Percentiles rank a stretch among this genome's conserved stretches.
phyloP scores from a whole-genome alignment of 139 green algal genomes.

The Nannochloris sp. region DNA sequence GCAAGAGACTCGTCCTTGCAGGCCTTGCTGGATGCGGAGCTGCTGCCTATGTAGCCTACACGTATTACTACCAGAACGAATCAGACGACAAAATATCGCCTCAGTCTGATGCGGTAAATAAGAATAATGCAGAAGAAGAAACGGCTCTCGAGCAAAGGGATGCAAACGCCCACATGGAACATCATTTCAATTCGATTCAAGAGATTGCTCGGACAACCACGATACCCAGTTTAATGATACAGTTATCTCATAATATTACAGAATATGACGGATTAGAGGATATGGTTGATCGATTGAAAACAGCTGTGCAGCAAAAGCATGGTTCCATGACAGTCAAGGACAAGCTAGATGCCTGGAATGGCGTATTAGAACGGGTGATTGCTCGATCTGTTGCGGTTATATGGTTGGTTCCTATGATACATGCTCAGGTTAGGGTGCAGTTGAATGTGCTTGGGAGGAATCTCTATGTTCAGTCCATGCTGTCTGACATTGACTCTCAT shows the following conservation, averaged over 20 bases:
- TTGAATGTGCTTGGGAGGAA: conserved; percentile 68
- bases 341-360: conserved; percentile 50
- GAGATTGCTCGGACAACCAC: conserved; percentile 57
- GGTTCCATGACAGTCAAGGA: conserved; percentile 8
- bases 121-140: background rate
- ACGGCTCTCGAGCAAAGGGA: background rate
- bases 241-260: conserved; percentile 31
- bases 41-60: too few relatives aligned
- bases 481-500: conserved; percentile 21
- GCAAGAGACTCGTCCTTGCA: too few relatives aligned
- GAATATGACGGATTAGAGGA: conserved; percentile 30
- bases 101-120: background rate
- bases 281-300: conserved; percentile 15
- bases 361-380: conserved; percentile 46
- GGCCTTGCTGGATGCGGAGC: too few relatives aligned
- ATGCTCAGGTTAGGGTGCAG: conserved; percentile 62
- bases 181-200: conserved; percentile 65
- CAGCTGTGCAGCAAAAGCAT: background rate
- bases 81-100: too few relatives aligned
- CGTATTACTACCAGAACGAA: too few relatives aligned
- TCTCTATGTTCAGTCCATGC: conserved; percentile 56
- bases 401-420: conserved; percentile 58
- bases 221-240: conserved; percentile 48
- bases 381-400: conserved; percentile 21
- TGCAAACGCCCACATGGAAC: conserved; percentile 21